Conservation (phyloP, 2,329 filamentous ascomycete genomes). For the Fusarium cicatricum region DNA sequence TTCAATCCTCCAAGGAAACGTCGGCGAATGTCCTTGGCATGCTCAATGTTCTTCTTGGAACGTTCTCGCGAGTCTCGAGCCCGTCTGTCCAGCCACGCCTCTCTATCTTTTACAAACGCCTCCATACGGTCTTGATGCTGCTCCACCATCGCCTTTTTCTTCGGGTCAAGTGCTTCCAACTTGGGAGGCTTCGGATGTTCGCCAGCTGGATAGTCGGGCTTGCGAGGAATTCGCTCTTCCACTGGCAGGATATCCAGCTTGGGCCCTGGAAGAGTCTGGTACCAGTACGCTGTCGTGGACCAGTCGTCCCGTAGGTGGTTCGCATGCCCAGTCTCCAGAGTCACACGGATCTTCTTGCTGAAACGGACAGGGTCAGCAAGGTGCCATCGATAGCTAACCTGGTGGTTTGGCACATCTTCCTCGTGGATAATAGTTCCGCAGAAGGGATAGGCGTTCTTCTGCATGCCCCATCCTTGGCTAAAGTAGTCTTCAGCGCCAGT, state of each 20-base stretch:
- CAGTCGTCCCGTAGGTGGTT: constrained; percentile 46
- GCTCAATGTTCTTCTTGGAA: constrained; percentile 14
- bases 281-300: constrained; percentile 46
- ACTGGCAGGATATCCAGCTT: constrained; percentile 42
- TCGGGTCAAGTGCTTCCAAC: constrained; percentile 1
- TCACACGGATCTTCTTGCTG: constrained; percentile 42
- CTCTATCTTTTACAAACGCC: constrained; percentile 36
- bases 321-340: constrained; percentile 43
- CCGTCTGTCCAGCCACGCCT: constrained; percentile 38
- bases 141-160: constrained; percentile 13
- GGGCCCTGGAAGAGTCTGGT: constrained; percentile 44
- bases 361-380: constrained; percentile 46
- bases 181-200: constrained; percentile 11
- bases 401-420: constrained; percentile 44
- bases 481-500: constrained; percentile 48
- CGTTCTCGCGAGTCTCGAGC: constrained; percentile 29
- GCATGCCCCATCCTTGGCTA: constrained; percentile 48
- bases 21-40: constrained; percentile 10
- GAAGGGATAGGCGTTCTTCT: constrained; percentile 47
- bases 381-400: constrained; percentile 47
- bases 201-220: constrained; percentile 29
- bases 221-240: constrained; percentile 31
- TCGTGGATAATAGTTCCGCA: constrained; percentile 47
- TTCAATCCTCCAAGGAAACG: no score
- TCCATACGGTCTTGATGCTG: constrained; percentile 32